Evolutionary conservation across 1,284 basidiomycete species (phyloP), one percentile per base, ranked within the genome.

Genomic region (Irpex sp.): DNA sequence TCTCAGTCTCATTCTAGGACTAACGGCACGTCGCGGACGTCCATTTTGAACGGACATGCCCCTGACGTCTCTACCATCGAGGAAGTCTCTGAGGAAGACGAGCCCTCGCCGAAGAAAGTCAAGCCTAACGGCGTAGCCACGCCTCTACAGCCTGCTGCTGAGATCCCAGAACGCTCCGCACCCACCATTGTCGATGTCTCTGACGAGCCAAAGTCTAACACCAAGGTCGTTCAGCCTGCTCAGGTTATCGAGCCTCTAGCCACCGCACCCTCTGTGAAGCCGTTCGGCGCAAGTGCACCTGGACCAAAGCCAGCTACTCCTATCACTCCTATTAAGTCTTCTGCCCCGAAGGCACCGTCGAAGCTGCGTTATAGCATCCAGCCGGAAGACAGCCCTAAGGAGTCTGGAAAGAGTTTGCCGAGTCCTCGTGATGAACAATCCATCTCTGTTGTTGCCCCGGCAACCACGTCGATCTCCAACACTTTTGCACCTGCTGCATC

Each of bases 331-430:
- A 44, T 68, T 9, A 84, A 81, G 70, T 77, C 79, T 2, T 79
- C 84, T 17, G 78, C 80, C 19, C 89, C 89, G 0, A 88, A 85
- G 69, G 86, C 88, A 57, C 89, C 89, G 0, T 91, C 89, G 64
- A 91, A 90, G 71, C 77, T 91, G 58, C 82, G 89, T 36, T 87
- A 80, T 65, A 88, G 87, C 68, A 83, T 86, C 72, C 81, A 84
- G 58, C 77, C 79, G 5, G 83, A 83, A 13, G 62, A 59, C 40
- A 56, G 15, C 7, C 40, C 44, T 19, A 38, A 59, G 56, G 31
- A 11, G 51, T 48, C 13, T 21, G 48, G 26, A 60, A 48, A 55
- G 19, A 26, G 51, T 8, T 7, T 37, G 26, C 26, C 31, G 17
- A 38, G n/a, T 31, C 31, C 17, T 19, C 26, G 56, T 15, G 1